Evolutionary conservation across 306 rosid genomes (phyloP), one percentile per base, ranked within the genome.

Genomic region (Mimosa bimucronata): DNA sequence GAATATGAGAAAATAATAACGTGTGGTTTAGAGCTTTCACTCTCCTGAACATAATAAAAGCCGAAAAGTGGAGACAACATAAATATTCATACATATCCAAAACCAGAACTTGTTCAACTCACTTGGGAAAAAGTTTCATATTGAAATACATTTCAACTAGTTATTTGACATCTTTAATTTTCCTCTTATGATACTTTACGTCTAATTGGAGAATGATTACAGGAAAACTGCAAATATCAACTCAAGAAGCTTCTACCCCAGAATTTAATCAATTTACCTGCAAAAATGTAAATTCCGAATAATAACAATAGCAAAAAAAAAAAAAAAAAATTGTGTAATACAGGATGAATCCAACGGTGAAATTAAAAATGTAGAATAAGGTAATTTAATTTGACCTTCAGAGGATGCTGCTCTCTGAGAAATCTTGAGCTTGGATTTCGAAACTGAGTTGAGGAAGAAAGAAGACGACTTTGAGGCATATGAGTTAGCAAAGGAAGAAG

Each of bases 341-440:
- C n/a, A n/a, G n/a, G n/a, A n/a, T 26, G 25, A 58, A 50, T 45
- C 37, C 23, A 5, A 71, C 28, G 84, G 73, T 50, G 9, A 61
- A 70, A 67, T 26, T 58, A 1, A 77, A 41, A 84, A 76, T 60
- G 79, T 26, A 21, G 53, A 81, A 70, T 71, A 86, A 68, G 61
- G 48, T 1, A 57, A 16, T 11, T 62, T 0, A 57, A 16, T 11
- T 64, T 23, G 9, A 90, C 98, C 95, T 90, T 91, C 86, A 70
- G 94, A 80, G 61, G 95, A 87, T 7, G 89, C 88, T 88, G 89
- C 88, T 88, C 77, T 85, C 0, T 0, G 81, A 31, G 65, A 45
- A 77, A 13, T 77, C 6, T 83, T 83, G 86, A 83, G 86, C 79
- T 91, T 91, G 12, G 83, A 85, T 62, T 81, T 82, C 55, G 50